Conservation (phyloP, 106 monocot species). For the Cymbidium sinense region DNA sequence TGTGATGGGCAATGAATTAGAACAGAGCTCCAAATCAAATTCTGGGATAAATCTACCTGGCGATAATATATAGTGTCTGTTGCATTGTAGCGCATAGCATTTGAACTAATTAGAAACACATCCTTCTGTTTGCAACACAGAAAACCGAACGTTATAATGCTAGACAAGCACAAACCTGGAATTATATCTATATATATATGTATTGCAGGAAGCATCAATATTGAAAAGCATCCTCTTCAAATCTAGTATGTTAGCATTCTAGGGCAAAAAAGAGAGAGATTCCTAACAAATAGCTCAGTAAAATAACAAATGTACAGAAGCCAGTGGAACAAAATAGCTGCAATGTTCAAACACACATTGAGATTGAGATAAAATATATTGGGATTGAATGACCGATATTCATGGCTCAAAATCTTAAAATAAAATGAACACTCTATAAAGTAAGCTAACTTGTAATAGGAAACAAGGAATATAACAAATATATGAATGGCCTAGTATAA, state of each 20-base stretch:
- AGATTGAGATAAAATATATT: background rate
- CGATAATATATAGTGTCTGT: constrained; percentile 54
- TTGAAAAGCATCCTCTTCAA: background rate
- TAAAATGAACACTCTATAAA: background rate
- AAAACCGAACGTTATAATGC: background rate
- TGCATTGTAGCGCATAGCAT: constrained; percentile 72
- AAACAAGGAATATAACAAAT: background rate
- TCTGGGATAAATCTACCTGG: constrained; percentile 29
- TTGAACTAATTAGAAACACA: constrained; percentile 55
- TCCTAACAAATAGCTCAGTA: background rate
- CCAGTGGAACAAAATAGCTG: background rate
- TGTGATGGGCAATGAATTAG: background rate
- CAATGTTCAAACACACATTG: background rate
- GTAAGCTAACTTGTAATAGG: background rate
- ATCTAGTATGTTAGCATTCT: background rate
- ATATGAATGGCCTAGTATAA: background rate
- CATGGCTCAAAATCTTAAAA: background rate
- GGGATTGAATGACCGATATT: background rate
- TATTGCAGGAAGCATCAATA: background rate
- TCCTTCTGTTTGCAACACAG: constrained; percentile 38
- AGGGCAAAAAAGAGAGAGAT: background rate
- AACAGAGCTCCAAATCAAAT: background rate
- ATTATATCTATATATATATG: background rate
- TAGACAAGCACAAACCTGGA: background rate
- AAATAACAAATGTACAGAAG: background rate